Percentiles rank a stretch among this genome's conserved stretches.
Evolutionary conservation across 2,329 filamentous ascomycete species (phyloP).

Genomic region (Ophiosphaerella narmari): DNA sequence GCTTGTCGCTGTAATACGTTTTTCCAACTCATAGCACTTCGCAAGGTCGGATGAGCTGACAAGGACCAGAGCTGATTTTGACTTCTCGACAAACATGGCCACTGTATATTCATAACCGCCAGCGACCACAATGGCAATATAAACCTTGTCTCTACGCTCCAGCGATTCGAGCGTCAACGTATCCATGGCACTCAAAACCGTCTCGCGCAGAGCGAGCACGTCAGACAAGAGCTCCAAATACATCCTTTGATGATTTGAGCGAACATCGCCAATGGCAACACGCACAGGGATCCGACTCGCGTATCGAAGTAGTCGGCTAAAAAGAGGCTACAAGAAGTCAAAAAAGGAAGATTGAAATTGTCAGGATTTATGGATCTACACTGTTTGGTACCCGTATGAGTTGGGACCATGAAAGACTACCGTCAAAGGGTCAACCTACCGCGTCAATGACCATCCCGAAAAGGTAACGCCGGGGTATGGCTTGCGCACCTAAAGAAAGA

Average conservation of each 20-base stretch:
- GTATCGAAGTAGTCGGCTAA: slow-evolving; percentile 49
- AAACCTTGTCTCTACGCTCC: slow-evolving; percentile 46
- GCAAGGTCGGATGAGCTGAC: slow-evolving; percentile 42
- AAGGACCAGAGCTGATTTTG: slow-evolving; percentile 45
- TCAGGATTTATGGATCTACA: slow-evolving; percentile 11
- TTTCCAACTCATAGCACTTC: slow-evolving; percentile 33
- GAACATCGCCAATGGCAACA: slow-evolving; percentile 48
- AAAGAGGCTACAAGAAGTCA: slow-evolving; percentile 36
- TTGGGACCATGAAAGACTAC: slow-evolving; percentile 29
- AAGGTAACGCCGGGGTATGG: too few relatives aligned
- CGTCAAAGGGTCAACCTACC: not conserved
- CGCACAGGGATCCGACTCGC: slow-evolving; percentile 42
- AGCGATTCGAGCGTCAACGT: slow-evolving; percentile 32
- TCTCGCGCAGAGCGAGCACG: slow-evolving; percentile 50
- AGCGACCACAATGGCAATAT: slow-evolving; percentile 52
- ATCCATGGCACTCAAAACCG: slow-evolving; percentile 39
- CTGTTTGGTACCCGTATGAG: slow-evolving; percentile 34
- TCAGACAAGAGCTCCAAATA: slow-evolving; percentile 53
- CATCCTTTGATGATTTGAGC: slow-evolving; percentile 42
- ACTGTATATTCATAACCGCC: slow-evolving; percentile 56
- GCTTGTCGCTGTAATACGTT: slow-evolving; percentile 29
- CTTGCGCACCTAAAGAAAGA: slow-evolving; percentile 1
- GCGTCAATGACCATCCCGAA: too few relatives aligned
- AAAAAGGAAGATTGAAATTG: not conserved
- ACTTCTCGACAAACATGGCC: slow-evolving; percentile 51